Evolutionary conservation across 805 yeast species (phyloP).

Genomic region (Wickerhamiella cacticola): DNA sequence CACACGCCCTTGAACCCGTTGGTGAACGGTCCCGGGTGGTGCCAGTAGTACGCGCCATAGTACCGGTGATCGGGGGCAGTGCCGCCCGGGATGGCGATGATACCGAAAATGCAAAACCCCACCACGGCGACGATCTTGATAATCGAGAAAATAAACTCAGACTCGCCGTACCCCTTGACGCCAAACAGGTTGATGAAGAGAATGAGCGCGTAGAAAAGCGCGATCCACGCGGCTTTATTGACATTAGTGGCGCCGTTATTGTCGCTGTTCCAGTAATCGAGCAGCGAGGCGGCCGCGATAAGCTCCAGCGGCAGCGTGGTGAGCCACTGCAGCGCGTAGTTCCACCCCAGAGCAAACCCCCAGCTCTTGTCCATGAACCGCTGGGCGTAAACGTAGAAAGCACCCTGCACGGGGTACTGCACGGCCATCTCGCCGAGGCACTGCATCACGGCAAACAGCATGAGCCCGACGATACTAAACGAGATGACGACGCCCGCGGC

Average conservation of each 20-base stretch:
- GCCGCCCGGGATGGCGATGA: conserved; percentile 41
- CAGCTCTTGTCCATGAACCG: conserved; percentile 50
- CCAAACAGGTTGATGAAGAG: conserved; percentile 44
- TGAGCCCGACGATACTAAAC: conserved; percentile 46
- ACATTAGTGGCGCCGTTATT: conserved; percentile 27
- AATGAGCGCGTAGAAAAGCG: conserved; percentile 43
- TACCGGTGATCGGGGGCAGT: conserved; percentile 41
- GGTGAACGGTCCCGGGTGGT: conserved; percentile 47
- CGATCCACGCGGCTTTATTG: conserved; percentile 46
- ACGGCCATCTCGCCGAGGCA: conserved; percentile 62
- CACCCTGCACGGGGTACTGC: conserved; percentile 47
- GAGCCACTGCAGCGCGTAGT: conserved; percentile 50
- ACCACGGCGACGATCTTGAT: conserved; percentile 49
- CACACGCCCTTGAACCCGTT: conserved; percentile 56
- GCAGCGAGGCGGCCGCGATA: conserved; percentile 46
- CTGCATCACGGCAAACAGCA: conserved; percentile 52
- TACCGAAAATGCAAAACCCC: conserved; percentile 53
- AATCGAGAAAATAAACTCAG: conserved; percentile 47
- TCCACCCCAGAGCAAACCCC: conserved; percentile 61
- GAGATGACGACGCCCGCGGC: conserved; percentile 51
- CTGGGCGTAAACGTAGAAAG: conserved; percentile 46
- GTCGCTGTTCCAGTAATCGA: conserved; percentile 40
- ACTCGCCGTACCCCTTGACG: conserved; percentile 51
- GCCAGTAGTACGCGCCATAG: conserved; percentile 50
- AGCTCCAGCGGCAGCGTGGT: conserved; percentile 52